Conservation (phyloP, 768 basidiomycete species). For the Mycena venus region DNA sequence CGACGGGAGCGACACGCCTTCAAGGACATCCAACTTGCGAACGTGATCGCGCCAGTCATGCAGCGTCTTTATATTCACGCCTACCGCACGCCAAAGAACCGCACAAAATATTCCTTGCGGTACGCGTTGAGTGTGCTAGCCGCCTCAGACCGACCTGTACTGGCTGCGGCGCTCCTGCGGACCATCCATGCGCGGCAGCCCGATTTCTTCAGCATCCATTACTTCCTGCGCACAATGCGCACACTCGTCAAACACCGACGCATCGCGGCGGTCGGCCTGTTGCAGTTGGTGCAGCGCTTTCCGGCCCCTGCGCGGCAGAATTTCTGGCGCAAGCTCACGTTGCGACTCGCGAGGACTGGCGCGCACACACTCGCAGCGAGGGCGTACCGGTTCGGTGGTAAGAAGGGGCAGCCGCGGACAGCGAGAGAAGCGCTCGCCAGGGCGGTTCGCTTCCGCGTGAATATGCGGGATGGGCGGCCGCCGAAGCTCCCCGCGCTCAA, state of each 20-base stretch:
- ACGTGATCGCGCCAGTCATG: slow-evolving; percentile 51
- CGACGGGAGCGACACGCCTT: slow-evolving; percentile 47
- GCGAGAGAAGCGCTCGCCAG: slow-evolving; percentile 41
- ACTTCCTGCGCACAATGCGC: slow-evolving; percentile 55
- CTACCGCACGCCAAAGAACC: slow-evolving; percentile 43
- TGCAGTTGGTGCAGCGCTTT: slow-evolving; percentile 34
- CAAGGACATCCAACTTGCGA: slow-evolving; percentile 45
- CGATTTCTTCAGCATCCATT: slow-evolving; percentile 54
- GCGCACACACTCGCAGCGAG: slow-evolving; percentile 45
- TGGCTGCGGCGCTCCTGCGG: slow-evolving; percentile 56
- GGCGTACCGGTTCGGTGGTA: slow-evolving; percentile 30
- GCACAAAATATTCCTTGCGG: slow-evolving; percentile 60
- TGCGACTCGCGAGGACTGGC: slow-evolving; percentile 46
- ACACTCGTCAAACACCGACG: slow-evolving; percentile 56
- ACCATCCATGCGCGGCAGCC: slow-evolving; percentile 50
- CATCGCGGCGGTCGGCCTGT: slow-evolving; percentile 48
- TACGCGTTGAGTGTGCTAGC: slow-evolving; percentile 59
- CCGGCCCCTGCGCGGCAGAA: slow-evolving; percentile 37
- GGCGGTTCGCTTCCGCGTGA: slow-evolving; percentile 41
- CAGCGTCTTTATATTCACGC: slow-evolving; percentile 47
- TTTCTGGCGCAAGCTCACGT: slow-evolving; percentile 49
- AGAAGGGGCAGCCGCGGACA: slow-evolving; percentile 21
- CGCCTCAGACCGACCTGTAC: slow-evolving; percentile 49
- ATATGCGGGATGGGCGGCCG: slow-evolving; percentile 23
- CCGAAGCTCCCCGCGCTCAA: slow-evolving; percentile 29